Conservation (phyloP, 164 flowering plant genomes). For the Amborella trichopoda region DNA sequence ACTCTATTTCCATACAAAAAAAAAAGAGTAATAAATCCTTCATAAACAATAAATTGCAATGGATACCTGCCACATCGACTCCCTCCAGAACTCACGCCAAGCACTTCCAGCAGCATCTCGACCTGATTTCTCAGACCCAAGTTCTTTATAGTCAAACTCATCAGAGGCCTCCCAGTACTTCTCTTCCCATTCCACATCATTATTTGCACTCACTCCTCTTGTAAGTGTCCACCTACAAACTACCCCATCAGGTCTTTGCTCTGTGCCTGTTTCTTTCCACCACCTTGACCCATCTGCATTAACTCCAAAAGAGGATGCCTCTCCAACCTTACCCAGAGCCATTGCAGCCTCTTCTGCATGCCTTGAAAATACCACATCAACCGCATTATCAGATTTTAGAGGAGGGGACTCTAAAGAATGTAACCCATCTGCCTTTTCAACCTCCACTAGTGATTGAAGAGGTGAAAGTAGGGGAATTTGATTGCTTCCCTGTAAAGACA, state of each 20-base stretch:
- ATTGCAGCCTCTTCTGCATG: slow-evolving; percentile 66
- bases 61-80: slow-evolving; percentile 90
- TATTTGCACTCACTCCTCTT: slow-evolving; percentile 78
- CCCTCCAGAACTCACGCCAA: slow-evolving; percentile 95
- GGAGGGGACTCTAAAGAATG: slow-evolving; percentile 19
- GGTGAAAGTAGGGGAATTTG: slow-evolving; percentile 52
- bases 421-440: slow-evolving; percentile 23
- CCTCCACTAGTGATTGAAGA: slow-evolving; percentile 57
- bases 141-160: slow-evolving; percentile 74
- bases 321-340: slow-evolving; percentile 36
- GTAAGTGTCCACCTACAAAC: slow-evolving; percentile 87
- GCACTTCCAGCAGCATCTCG: slow-evolving; percentile 84
- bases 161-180: slow-evolving; percentile 95
- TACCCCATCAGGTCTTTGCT: slow-evolving; percentile 75
- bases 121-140: slow-evolving; percentile 95
- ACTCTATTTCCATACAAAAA: too few relatives aligned
- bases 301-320: slow-evolving; percentile 30
- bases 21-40: too few relatives aligned
- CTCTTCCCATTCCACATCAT: slow-evolving; percentile 79
- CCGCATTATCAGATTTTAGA: slow-evolving; percentile 26
- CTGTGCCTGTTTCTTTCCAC: slow-evolving; percentile 92
- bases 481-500: slow-evolving; percentile 15
- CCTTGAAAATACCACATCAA: slow-evolving; percentile 34
- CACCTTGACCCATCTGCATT: slow-evolving; percentile 70
- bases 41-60: too few relatives aligned